These are phyloP conservation scores for Gyromitra esculenta DNA, from an alignment of 2,329 filamentous ascomycete species.

Conservation along the genomic window DNA sequence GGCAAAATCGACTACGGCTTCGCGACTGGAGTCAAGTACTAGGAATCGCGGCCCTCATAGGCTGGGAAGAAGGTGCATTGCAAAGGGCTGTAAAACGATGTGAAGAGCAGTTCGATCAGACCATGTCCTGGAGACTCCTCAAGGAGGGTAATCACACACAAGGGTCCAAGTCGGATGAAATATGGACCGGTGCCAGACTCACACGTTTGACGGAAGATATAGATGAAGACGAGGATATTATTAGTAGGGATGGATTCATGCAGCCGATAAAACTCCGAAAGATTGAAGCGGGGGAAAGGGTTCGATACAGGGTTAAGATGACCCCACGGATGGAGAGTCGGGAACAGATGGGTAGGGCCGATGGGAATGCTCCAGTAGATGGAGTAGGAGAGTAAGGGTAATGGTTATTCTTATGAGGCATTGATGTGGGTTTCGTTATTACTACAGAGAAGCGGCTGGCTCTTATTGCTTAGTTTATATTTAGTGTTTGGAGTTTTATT, in stretches of 20 bases:
- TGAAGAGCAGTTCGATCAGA: conserved; percentile 76
- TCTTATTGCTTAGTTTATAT: neutral
- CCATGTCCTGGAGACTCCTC: conserved; percentile 64
- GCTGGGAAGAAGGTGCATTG: conserved; percentile 73
- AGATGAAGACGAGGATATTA: neutral
- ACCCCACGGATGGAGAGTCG: neutral
- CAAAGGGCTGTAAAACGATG: conserved; percentile 78
- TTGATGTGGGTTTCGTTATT: neutral
- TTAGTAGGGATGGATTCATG: conserved; percentile 41
- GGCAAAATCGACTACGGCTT: conserved; percentile 59
- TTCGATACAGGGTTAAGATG: neutral
- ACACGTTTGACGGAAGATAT: neutral
- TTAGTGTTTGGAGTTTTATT: neutral
- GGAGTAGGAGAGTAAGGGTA: neutral
- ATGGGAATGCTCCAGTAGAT: neutral
- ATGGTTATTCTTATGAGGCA: neutral
- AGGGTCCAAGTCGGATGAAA: neutral
- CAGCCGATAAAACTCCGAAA: conserved; percentile 1
- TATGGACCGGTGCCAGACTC: conserved; percentile 35
- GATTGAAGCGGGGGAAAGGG: neutral
- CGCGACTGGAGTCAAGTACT: conserved; percentile 89
- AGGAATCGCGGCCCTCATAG: conserved; percentile 77
- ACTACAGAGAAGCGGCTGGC: too few relatives aligned
- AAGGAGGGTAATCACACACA: neutral
- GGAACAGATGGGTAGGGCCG: too few relatives aligned